Percentiles rank a stretch among this genome's conserved stretches.
These are phyloP conservation scores for Brettanomyces custersianus DNA, from an alignment of 805 yeast species.

Conservation along the genomic window DNA sequence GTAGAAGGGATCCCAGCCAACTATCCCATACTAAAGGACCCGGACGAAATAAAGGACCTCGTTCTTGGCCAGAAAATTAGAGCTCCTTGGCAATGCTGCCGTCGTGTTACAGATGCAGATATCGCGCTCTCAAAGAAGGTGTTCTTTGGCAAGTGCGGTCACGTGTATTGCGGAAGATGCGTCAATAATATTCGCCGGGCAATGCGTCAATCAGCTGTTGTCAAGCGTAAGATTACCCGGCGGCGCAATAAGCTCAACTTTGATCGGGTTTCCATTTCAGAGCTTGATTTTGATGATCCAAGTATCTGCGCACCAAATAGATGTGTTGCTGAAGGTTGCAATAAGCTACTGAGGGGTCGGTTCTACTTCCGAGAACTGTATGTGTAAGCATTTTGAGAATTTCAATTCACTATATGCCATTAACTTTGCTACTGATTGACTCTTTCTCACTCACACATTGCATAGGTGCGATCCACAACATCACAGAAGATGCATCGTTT, in stretches of 20 bases:
- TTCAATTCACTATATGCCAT: too few relatives aligned
- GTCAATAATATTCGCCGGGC: conserved; percentile 50
- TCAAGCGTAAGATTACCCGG: conserved; percentile 9
- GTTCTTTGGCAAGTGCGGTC: conserved; percentile 70
- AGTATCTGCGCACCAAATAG: conserved; percentile 43
- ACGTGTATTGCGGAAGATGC: conserved; percentile 80
- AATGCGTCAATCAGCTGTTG: conserved; percentile 6
- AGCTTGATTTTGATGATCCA: conserved; percentile 30
- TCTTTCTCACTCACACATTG: too few relatives aligned
- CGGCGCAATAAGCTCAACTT: conserved; percentile 15
- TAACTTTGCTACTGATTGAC: too few relatives aligned
- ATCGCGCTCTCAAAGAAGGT: conserved; percentile 54
- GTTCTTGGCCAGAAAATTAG: conserved; percentile 19
- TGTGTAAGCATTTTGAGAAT: conserved; percentile 22
- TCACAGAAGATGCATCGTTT: conserved; percentile 15
- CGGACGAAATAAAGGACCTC: conserved; percentile 16
- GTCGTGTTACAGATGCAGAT: conserved; percentile 44
- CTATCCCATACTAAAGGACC: conserved; percentile 22
- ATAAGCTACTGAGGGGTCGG: conserved; percentile 31
- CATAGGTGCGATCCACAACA: conserved; percentile 1
- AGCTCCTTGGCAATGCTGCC: conserved; percentile 61
- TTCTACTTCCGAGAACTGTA: conserved; percentile 50
- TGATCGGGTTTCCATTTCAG: conserved; percentile 10
- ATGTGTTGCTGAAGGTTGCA: conserved; percentile 51
- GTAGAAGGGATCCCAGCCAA: conserved; percentile 64